Percentiles rank a stretch among this genome's conserved stretches.
Evolutionary conservation across 352 stramenopile genomes (phyloP).

Genomic region (Paralagenidium karlingii): DNA sequence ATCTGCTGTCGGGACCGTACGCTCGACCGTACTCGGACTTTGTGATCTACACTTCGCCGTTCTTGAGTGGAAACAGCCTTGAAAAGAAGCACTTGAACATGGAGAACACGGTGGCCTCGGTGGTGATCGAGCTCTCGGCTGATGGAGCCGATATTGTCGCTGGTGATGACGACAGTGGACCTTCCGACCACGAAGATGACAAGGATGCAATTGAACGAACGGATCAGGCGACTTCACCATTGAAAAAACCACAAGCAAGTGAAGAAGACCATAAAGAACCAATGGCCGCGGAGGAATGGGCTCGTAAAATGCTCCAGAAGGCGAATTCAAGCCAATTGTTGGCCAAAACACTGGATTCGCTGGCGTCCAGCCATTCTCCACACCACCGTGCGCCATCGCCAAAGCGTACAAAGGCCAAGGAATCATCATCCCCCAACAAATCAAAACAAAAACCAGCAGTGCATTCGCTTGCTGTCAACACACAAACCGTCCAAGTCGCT

Average conservation of each 20-base stretch:
- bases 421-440: slow-evolving; percentile 4
- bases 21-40: slow-evolving; percentile 68
- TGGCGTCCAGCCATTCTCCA: too few relatives aligned
- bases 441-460: slow-evolving; percentile 3
- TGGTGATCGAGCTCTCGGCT: slow-evolving; percentile 34
- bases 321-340: slow-evolving; percentile 36
- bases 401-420: slow-evolving; percentile 3
- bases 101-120: slow-evolving; percentile 53
- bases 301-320: slow-evolving; percentile 37
- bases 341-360: slow-evolving; percentile 41
- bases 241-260: too few relatives aligned
- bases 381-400: too few relatives aligned
- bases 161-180: not conserved
- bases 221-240: not conserved
- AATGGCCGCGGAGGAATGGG: slow-evolving; percentile 36
- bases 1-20: slow-evolving; percentile 41
- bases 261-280: slow-evolving; percentile 3
- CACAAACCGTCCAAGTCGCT: slow-evolving; percentile 7
- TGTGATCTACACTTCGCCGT: slow-evolving; percentile 47
- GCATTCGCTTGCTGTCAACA: slow-evolving; percentile 1
- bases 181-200: too few relatives aligned
- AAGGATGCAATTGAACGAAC: too few relatives aligned
- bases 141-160: slow-evolving; percentile 11
- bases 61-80: slow-evolving; percentile 13
- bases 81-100: slow-evolving; percentile 12